These are phyloP conservation scores for Triticum urartu DNA, from an alignment of 176 grass and related monocot genomes.

Conservation along the genomic window DNA sequence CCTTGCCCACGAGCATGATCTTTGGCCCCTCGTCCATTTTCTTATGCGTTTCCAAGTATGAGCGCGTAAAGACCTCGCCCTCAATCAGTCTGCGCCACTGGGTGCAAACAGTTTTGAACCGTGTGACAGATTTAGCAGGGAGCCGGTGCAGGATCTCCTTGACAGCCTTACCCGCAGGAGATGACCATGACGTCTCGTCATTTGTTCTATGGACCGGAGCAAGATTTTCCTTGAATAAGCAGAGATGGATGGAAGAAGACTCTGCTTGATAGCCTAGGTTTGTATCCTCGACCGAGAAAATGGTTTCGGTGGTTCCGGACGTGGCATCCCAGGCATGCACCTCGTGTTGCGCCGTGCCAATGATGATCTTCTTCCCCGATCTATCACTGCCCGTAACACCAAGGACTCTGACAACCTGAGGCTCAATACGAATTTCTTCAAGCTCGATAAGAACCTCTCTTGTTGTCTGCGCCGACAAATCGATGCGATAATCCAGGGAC, in stretches of 20 bases:
- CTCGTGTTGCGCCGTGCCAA: not conserved
- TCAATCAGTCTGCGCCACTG: not conserved
- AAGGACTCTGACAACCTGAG: not conserved
- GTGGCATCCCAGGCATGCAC: not conserved
- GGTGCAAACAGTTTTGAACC: not conserved
- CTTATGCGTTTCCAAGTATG: not conserved
- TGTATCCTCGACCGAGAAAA: not conserved
- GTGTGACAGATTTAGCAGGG: not conserved
- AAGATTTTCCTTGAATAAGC: constrained; percentile 19
- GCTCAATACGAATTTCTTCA: not conserved
- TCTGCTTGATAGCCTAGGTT: not conserved
- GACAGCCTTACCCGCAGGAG: not conserved
- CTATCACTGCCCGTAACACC: not conserved
- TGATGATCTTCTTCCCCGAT: constrained; percentile 13
- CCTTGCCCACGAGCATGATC: not conserved
- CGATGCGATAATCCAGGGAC: not conserved
- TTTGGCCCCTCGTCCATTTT: not conserved
- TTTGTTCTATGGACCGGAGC: constrained; percentile 2
- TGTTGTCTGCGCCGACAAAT: not conserved
- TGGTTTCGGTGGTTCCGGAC: not conserved
- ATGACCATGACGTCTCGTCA: not conserved
- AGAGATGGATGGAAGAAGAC: not conserved
- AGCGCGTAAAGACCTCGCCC: not conserved
- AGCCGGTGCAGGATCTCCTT: constrained; percentile 19
- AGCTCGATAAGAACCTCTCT: not conserved